Evolutionary conservation across 345 rosid genomes (phyloP).

Genomic region (Erodium maritimum): DNA sequence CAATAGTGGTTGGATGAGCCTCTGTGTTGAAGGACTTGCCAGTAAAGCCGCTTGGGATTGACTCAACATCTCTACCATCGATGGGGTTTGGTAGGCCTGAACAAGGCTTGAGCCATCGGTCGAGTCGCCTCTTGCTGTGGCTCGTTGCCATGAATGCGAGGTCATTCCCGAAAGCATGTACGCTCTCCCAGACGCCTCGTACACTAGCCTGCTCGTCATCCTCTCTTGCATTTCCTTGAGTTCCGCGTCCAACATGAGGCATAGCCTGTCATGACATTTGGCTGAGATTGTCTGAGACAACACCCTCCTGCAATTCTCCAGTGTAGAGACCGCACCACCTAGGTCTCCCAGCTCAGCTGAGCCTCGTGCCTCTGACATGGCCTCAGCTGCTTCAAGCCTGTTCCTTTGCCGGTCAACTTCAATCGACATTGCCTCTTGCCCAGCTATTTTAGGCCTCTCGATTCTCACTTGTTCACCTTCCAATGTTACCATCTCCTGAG

Average conservation of each 20-base stretch:
- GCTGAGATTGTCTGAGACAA: constrained; percentile 57
- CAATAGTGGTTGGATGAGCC: constrained; percentile 50
- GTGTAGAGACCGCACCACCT: constrained; percentile 49
- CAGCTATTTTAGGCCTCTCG: constrained; percentile 43
- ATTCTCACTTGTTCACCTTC: constrained; percentile 47
- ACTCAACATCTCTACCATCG: constrained; percentile 86
- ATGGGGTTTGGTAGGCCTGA: constrained; percentile 80
- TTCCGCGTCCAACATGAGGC: constrained; percentile 74
- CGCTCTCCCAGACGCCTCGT: no score
- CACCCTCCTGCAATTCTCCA: constrained; percentile 44
- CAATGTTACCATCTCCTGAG: constrained; percentile 41
- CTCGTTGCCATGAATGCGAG: constrained; percentile 99
- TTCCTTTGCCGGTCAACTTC: constrained; percentile 96
- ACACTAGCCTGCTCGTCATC: no score
- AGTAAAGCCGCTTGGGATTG: constrained; percentile 60
- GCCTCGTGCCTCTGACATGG: constrained; percentile 64
- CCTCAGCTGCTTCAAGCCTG: constrained; percentile 81
- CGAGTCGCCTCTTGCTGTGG: constrained; percentile 93
- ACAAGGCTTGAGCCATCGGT: constrained; percentile 72
- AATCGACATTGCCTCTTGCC: constrained; percentile 39
- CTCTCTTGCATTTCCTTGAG: constrained; percentile 56
- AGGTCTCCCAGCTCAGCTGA: constrained; percentile 80
- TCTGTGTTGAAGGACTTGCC: constrained; percentile 58
- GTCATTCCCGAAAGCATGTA: constrained; percentile 70
- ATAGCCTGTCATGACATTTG: constrained; percentile 59